Percentiles rank a stretch among this genome's conserved stretches.
These are phyloP conservation scores for Nitzschia palea DNA, from an alignment of 108 stramenopile genomes.

Conservation along the genomic window DNA sequence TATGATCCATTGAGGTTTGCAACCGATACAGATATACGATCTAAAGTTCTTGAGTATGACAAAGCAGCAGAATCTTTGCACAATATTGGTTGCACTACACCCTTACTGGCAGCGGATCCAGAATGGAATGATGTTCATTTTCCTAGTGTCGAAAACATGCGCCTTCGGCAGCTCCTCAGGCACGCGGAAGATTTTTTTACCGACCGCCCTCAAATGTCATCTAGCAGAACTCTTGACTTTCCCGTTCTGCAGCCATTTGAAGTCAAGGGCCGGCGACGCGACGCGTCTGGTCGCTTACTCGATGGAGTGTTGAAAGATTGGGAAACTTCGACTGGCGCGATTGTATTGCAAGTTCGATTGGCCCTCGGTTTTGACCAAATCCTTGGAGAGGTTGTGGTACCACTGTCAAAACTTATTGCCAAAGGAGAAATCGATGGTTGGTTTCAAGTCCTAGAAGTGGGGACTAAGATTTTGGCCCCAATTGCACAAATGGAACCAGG, in stretches of 20 bases:
- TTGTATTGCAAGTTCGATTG: slow-evolving; percentile 70
- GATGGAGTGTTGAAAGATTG: slow-evolving; percentile 41
- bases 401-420: slow-evolving; percentile 56
- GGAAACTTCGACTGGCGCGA: slow-evolving; percentile 59
- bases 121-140: slow-evolving; percentile 46
- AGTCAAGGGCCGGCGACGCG: slow-evolving; percentile 54
- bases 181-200: not conserved
- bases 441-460: slow-evolving; percentile 66
- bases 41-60: slow-evolving; percentile 40
- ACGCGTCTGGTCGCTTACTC: slow-evolving; percentile 4
- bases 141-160: slow-evolving; percentile 51
- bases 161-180: slow-evolving; percentile 67
- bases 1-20: slow-evolving; percentile 60
- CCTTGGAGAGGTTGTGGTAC: slow-evolving; percentile 75
- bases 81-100: slow-evolving; percentile 58
- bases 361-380: slow-evolving; percentile 63
- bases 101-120: slow-evolving; percentile 62
- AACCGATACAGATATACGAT: slow-evolving; percentile 25
- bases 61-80: slow-evolving; percentile 46
- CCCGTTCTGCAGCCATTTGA: slow-evolving; percentile 74
- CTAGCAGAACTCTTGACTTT: slow-evolving; percentile 35
- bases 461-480: slow-evolving; percentile 24
- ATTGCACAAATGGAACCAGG: not conserved
- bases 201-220: slow-evolving; percentile 5
- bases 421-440: slow-evolving; percentile 66